These are phyloP conservation scores for Monosporascus sp. DNA, from an alignment of 2,329 filamentous ascomycete genomes.

Conservation along the genomic window DNA sequence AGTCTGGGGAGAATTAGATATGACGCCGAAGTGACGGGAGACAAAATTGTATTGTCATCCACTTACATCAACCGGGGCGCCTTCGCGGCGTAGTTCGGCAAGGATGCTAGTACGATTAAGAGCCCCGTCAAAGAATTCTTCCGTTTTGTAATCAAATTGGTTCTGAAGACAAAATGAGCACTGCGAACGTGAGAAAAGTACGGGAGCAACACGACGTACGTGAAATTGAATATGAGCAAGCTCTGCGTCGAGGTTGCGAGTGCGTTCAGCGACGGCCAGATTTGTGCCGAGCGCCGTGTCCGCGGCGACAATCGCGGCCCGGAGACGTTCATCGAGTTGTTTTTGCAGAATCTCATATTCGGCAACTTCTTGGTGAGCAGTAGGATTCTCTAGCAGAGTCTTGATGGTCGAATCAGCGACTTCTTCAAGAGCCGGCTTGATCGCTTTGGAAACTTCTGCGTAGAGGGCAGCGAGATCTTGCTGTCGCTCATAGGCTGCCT, in stretches of 20 bases:
- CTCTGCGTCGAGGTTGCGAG: slow-evolving; percentile 28
- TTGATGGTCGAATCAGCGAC: slow-evolving; percentile 56
- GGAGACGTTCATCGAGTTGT: slow-evolving; percentile 43
- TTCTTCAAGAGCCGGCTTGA: slow-evolving; percentile 62
- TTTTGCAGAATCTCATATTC: slow-evolving; percentile 48
- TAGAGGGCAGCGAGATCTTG: slow-evolving; percentile 62
- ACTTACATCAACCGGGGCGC: slow-evolving; percentile 21
- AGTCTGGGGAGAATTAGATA: slow-evolving; percentile 14
- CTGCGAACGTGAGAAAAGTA: slow-evolving; percentile 3
- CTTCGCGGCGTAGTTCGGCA: slow-evolving; percentile 21
- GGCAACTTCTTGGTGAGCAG: slow-evolving; percentile 45
- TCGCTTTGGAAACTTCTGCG: slow-evolving; percentile 53
- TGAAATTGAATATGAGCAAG: slow-evolving; percentile 34
- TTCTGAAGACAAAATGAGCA: slow-evolving; percentile 19
- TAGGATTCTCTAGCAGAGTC: slow-evolving; percentile 48
- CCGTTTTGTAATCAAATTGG: slow-evolving; percentile 20
- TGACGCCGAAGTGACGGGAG: slow-evolving; percentile 1
- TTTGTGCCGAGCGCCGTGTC: slow-evolving; percentile 28
- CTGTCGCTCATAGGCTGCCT: slow-evolving; percentile 57
- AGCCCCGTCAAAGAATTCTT: slow-evolving; percentile 23
- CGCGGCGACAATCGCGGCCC: slow-evolving; percentile 18
- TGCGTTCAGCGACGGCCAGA: slow-evolving; percentile 24
- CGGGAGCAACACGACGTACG: slow-evolving; percentile 26
- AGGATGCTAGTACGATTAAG: slow-evolving; percentile 22
- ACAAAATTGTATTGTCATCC: background rate